Evolutionary conservation across 129 eudicot genomes (phyloP).

Genomic region (Tanacetum coccineum): DNA sequence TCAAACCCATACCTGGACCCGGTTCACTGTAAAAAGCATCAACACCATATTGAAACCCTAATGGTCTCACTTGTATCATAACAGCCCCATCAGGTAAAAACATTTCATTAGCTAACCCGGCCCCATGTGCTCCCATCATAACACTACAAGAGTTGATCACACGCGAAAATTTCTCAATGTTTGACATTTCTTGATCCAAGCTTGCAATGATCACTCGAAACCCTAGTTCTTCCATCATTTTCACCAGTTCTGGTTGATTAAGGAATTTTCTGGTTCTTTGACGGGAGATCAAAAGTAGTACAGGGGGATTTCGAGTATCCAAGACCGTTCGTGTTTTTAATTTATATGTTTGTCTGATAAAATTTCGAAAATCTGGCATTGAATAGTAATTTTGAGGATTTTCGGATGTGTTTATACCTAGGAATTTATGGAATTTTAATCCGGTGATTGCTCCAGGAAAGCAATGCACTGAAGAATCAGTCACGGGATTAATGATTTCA

Average conservation of each 20-base stretch:
- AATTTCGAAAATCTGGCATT: constrained; percentile 44
- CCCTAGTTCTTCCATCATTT: constrained; percentile 53
- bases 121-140: constrained; percentile 68
- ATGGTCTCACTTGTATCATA: constrained; percentile 53
- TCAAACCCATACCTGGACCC: constrained; percentile 54
- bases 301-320: constrained; percentile 30
- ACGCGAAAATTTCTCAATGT: constrained; percentile 36
- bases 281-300: constrained; percentile 49
- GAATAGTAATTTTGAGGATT: constrained; percentile 40
- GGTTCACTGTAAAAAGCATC: constrained; percentile 48
- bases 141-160: constrained; percentile 55
- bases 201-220: constrained; percentile 45
- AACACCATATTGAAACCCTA: constrained; percentile 54
- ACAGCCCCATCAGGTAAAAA: constrained; percentile 57
- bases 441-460: constrained; percentile 52
- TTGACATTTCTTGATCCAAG: constrained; percentile 25
- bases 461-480: constrained; percentile 38
- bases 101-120: constrained; percentile 54
- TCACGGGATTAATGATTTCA: constrained; percentile 34
- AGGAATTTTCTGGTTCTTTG: constrained; percentile 38
- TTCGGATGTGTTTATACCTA: constrained; percentile 37
- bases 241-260: constrained; percentile 51
- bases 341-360: constrained; percentile 40
- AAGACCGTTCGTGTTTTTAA: constrained; percentile 25
- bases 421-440: constrained; percentile 39